Conservation (phyloP, 805 yeast genomes). For the Wickerhamiella kurtzmanii region DNA sequence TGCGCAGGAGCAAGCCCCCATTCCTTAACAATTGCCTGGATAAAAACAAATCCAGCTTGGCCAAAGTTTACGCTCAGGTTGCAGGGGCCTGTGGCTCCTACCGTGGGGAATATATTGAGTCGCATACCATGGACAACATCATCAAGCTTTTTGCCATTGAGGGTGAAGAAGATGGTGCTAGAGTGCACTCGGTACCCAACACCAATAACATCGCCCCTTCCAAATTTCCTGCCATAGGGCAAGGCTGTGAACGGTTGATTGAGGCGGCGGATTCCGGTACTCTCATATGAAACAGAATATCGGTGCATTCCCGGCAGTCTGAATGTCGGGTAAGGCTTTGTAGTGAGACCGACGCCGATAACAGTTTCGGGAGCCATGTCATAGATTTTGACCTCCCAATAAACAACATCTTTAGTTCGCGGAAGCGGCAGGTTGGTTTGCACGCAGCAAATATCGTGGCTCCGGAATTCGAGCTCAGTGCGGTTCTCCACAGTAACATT, state of each 20-base stretch:
- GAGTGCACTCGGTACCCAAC: conserved; percentile 72
- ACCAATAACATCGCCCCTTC: conserved; percentile 84
- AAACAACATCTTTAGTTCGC: conserved; percentile 66
- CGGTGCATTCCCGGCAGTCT: conserved; percentile 85
- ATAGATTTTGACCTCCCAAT: conserved; percentile 77
- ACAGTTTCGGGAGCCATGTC: conserved; percentile 39
- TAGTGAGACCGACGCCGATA: conserved; percentile 65
- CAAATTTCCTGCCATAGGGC: conserved; percentile 34
- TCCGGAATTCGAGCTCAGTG: conserved; percentile 34
- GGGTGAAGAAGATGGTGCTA: conserved; percentile 83
- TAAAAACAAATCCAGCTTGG: conserved; percentile 74
- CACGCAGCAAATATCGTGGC: conserved; percentile 47
- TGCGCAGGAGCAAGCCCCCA: conserved; percentile 92
- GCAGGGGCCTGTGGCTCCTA: conserved; percentile 76
- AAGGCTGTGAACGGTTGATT: conserved; percentile 56
- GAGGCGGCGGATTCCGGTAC: conserved; percentile 64
- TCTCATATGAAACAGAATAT: conserved; percentile 76
- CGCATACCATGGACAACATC: conserved; percentile 61
- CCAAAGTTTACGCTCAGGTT: conserved; percentile 83
- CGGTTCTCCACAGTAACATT: conserved; percentile 48
- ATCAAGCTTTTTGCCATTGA: conserved; percentile 87
- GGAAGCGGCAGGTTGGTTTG: conserved; percentile 82
- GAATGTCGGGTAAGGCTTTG: conserved; percentile 87
- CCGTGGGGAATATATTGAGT: conserved; percentile 65
- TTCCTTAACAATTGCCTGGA: conserved; percentile 84